Evolutionary conservation across 495 filamentous ascomycete species (phyloP).

Genomic region (Neurospora pannonica): DNA sequence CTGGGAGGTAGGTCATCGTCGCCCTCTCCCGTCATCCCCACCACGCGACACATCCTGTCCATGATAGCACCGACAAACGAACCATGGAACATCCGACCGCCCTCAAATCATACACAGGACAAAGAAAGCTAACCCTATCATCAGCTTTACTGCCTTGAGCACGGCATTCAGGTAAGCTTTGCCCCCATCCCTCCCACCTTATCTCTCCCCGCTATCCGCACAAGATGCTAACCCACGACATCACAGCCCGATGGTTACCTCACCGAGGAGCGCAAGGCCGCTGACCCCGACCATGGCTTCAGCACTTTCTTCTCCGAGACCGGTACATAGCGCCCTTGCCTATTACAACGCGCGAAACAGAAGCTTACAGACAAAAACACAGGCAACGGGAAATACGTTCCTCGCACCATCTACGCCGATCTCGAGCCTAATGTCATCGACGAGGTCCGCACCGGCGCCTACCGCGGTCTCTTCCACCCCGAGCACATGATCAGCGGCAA

Average conservation of each 20-base stretch:
- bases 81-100: neutral
- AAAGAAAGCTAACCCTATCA: slow-evolving; percentile 12
- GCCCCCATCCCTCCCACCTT: slow-evolving; percentile 28
- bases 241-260: slow-evolving; percentile 92
- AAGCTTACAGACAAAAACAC: slow-evolving; percentile 6
- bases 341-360: neutral
- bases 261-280: slow-evolving; percentile 92
- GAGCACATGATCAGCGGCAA: slow-evolving; percentile 99
- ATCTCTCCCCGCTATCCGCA: neutral
- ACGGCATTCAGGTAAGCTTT: slow-evolving; percentile 83
- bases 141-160: slow-evolving; percentile 98
- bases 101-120: neutral
- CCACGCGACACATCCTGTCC: neutral
- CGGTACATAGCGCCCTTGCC: slow-evolving; percentile 49
- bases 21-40: neutral
- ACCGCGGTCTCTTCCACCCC: slow-evolving; percentile 93
- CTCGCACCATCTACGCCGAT: slow-evolving; percentile 98
- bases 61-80: neutral
- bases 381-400: slow-evolving; percentile 99
- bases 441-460: slow-evolving; percentile 95
- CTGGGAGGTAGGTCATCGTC: slow-evolving; percentile 80
- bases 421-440: slow-evolving; percentile 99
- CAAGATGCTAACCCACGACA: neutral
- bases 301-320: slow-evolving; percentile 99
- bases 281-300: slow-evolving; percentile 92